These are phyloP conservation scores for Porphyridium purpureum DNA, from an alignment of 23 red algal genomes.

Conservation along the genomic window DNA sequence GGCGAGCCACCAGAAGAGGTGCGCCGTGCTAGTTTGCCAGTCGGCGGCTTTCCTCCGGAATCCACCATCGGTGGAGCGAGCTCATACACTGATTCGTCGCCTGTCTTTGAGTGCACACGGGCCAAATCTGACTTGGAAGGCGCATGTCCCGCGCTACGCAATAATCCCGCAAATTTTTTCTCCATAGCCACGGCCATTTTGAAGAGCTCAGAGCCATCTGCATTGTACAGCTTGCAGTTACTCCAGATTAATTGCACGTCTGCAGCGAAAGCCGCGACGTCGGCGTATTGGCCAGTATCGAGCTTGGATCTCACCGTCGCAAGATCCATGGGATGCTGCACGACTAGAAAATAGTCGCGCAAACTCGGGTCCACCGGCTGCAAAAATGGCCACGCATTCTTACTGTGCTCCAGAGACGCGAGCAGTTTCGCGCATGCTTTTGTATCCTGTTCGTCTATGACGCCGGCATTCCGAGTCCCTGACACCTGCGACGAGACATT, in stretches of 20 bases:
- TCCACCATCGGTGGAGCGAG: too few relatives aligned
- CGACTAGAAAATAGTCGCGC: conserved; percentile 45
- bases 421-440: background rate
- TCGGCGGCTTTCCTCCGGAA: too few relatives aligned
- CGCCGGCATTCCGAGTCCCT: background rate
- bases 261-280: conserved; percentile 12
- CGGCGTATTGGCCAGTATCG: conserved; percentile 6
- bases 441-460: background rate
- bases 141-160: too few relatives aligned
- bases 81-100: too few relatives aligned
- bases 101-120: too few relatives aligned
- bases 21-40: conserved; percentile 1
- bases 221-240: conserved; percentile 60
- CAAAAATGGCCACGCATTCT: conserved; percentile 36
- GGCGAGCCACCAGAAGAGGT: background rate
- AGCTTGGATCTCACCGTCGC: conserved; percentile 39
- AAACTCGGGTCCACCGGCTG: conserved; percentile 35
- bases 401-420: conserved; percentile 27
- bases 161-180: conserved; percentile 52
- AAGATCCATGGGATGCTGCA: conserved; percentile 69
- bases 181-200: conserved; percentile 25
- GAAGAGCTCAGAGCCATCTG: conserved; percentile 18
- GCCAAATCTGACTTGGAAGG: too few relatives aligned
- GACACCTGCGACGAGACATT: background rate
- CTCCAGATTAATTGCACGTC: conserved; percentile 38